phyloP scores from a whole-genome alignment of 345 rosid genomes.

The Rubroshorea leprosula region DNA sequence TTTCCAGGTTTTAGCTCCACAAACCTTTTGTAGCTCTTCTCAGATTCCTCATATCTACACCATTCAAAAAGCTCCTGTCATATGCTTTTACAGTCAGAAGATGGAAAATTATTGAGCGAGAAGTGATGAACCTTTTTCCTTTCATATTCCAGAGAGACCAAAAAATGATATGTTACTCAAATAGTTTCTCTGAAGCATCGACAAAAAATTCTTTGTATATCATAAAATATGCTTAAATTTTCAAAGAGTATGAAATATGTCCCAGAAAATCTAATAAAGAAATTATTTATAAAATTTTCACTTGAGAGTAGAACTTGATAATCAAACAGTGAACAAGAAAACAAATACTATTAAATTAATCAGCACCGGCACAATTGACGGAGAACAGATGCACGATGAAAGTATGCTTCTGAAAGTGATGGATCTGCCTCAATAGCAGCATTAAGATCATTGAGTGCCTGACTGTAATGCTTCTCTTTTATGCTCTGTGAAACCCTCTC shows the following conservation, averaged over 20 bases:
- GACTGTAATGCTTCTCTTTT: conserved; percentile 70
- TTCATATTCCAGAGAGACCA: neutral
- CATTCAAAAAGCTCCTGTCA: conserved; percentile 29
- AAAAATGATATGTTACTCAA: neutral
- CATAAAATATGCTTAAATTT: neutral
- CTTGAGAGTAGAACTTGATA: too few relatives aligned
- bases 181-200: neutral
- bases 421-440: conserved; percentile 94
- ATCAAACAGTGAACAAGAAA: neutral
- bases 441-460: conserved; percentile 86
- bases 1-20: conserved; percentile 67
- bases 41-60: conserved; percentile 88
- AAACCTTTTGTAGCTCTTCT: conserved; percentile 55
- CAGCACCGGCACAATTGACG: conserved; percentile 88
- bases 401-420: conserved; percentile 77
- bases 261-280: neutral
- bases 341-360: neutral
- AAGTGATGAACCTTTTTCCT: neutral
- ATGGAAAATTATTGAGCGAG: conserved; percentile 1
- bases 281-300: too few relatives aligned
- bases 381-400: conserved; percentile 68
- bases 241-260: neutral
- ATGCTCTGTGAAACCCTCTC: conserved; percentile 74
- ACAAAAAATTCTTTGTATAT: neutral
- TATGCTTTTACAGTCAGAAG: conserved; percentile 30